Evolutionary conservation across 441 rosid species (phyloP).

Genomic region (Croton setiger): DNA sequence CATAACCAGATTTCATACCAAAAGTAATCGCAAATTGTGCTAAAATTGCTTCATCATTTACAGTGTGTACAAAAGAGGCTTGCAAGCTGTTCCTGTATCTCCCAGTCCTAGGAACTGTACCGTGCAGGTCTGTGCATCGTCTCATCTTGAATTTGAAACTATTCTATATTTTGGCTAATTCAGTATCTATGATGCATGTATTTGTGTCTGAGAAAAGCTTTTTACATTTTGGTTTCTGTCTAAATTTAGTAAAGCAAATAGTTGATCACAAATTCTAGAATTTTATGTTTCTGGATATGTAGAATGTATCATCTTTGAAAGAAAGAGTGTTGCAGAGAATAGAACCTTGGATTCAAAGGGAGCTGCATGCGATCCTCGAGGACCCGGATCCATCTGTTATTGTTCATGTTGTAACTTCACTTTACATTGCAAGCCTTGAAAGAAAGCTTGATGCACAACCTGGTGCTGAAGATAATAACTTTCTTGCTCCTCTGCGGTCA

Average conservation of each 20-base stretch:
- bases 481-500: conserved; percentile 37
- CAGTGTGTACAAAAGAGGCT: conserved; percentile 44
- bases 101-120: conserved; percentile 19
- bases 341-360: conserved; percentile 73
- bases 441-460: conserved; percentile 28
- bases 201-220: background rate
- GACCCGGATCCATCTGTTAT: conserved; percentile 68
- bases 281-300: conserved; percentile 10
- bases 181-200: background rate
- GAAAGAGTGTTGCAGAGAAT: conserved; percentile 39
- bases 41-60: conserved; percentile 13
- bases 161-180: background rate
- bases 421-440: conserved; percentile 45
- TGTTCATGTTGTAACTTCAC: conserved; percentile 59
- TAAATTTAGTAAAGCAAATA: background rate
- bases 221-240: no score
- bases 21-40: no score
- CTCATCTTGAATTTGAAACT: background rate
- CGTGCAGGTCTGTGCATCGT: conserved; percentile 30
- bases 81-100: conserved; percentile 48
- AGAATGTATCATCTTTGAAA: conserved; percentile 31
- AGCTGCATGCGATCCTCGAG: conserved; percentile 59
- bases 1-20: no score
- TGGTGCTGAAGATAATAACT: conserved; percentile 21
- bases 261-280: background rate